Evolutionary conservation across 306 rosid genomes (phyloP).

Genomic region (Quercus agrifolia): DNA sequence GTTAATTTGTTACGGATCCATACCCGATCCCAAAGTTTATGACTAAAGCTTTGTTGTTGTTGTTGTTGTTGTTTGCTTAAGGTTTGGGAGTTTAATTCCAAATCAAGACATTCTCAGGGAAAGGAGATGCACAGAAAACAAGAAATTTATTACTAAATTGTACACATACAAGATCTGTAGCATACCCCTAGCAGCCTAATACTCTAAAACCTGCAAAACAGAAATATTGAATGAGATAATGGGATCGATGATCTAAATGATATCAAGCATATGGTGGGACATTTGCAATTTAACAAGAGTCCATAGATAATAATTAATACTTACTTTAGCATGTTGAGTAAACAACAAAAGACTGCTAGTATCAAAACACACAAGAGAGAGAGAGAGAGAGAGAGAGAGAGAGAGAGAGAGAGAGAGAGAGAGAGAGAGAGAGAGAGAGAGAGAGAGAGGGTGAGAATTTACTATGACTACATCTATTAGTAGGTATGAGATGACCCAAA

Average conservation of each 20-base stretch:
- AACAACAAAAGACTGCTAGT: neutral
- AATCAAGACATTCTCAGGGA: slow-evolving; percentile 3
- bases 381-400: too few relatives aligned
- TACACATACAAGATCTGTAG: slow-evolving; percentile 76
- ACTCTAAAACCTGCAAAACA: slow-evolving; percentile 59
- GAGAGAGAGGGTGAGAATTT: too few relatives aligned
- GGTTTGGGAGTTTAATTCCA: neutral
- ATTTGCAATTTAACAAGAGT: neutral
- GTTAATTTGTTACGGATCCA: too few relatives aligned
- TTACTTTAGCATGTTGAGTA: neutral
- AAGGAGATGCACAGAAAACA: neutral
- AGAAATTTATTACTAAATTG: slow-evolving; percentile 7
- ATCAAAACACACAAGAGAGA: neutral
- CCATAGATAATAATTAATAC: neutral
- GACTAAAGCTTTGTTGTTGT: too few relatives aligned
- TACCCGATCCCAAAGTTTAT: too few relatives aligned
- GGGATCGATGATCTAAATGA: neutral
- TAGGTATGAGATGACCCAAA: neutral
- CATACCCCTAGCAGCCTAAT: slow-evolving; percentile 78
- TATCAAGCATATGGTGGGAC: neutral
- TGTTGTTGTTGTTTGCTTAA: neutral
- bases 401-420: too few relatives aligned
- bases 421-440: too few relatives aligned
- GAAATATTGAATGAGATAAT: slow-evolving; percentile 16
- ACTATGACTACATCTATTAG: neutral